Evolutionary conservation across 129 eudicot species (phyloP).

Genomic region (Arctium lappa): DNA sequence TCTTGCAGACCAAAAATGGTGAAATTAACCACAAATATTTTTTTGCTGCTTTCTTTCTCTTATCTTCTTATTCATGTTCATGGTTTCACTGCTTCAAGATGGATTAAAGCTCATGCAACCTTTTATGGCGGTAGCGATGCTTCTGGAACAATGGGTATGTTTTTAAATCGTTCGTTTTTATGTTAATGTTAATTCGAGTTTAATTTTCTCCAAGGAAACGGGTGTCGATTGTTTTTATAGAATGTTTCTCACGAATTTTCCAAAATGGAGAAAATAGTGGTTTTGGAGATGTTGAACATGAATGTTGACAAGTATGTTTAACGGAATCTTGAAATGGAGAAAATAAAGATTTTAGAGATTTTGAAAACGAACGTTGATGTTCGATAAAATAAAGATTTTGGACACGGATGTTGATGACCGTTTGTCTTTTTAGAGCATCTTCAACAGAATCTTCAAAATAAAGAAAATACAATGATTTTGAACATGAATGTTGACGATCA

Average conservation of each 20-base stretch:
- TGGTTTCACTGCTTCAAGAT: constrained; percentile 58
- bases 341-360: background rate
- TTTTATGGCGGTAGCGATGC: constrained; percentile 96
- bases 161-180: background rate
- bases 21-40: constrained; percentile 13
- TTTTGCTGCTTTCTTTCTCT: constrained; percentile 7
- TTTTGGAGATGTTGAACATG: background rate
- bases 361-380: background rate
- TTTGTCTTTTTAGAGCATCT: background rate
- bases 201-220: background rate
- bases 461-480: background rate
- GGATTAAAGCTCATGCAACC: constrained; percentile 70
- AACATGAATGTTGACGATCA: background rate
- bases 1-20: constrained; percentile 24
- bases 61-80: constrained; percentile 29
- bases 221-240: background rate
- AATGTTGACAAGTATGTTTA: background rate
- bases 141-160: constrained; percentile 94
- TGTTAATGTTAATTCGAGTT: background rate
- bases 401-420: background rate
- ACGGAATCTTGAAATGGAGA: background rate
- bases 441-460: background rate
- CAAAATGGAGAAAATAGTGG: background rate
- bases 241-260: background rate
- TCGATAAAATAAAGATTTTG: background rate